phyloP scores from a whole-genome alignment of 768 basidiomycete species.

The Collybia nuda region DNA sequence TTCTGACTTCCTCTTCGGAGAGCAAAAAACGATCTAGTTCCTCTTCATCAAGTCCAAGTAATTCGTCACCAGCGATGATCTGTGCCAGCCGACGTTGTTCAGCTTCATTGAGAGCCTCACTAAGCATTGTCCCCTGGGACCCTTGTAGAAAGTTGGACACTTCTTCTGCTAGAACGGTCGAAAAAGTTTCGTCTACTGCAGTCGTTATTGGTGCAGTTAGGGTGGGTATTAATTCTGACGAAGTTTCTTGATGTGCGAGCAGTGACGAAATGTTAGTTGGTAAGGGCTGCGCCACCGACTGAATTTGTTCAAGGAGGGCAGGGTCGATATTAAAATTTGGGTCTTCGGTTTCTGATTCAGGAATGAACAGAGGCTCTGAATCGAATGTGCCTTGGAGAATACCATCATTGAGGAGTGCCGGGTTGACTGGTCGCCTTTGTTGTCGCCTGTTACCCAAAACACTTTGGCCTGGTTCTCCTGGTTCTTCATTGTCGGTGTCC shows the following conservation, averaged over 20 bases:
- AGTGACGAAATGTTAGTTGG: conserved; percentile 4
- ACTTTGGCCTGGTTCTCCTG: conserved; percentile 24
- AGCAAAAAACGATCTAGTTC: conserved; percentile 83
- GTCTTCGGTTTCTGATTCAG: conserved; percentile 43
- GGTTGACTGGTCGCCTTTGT: conserved; percentile 45
- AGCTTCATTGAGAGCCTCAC: conserved; percentile 64
- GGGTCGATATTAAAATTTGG: conserved; percentile 55
- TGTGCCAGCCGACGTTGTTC: conserved; percentile 61
- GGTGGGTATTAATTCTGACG: conserved; percentile 5
- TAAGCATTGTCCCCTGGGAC: conserved; percentile 56
- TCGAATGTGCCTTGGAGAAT: conserved; percentile 60
- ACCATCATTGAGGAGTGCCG: conserved; percentile 60
- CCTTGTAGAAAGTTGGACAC: conserved; percentile 66
- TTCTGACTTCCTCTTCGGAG: conserved; percentile 74
- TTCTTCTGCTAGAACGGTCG: conserved; percentile 65
- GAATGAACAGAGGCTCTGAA: conserved; percentile 41
- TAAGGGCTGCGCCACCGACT: background rate
- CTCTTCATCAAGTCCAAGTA: conserved; percentile 84
- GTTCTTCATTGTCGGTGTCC: conserved; percentile 30
- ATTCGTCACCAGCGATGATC: conserved; percentile 54
- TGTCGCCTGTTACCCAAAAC: conserved; percentile 10
- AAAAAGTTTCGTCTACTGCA: conserved; percentile 58
- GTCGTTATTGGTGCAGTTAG: conserved; percentile 28
- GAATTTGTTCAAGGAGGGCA: conserved; percentile 32
- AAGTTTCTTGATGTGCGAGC: conserved; percentile 5